phyloP scores from a whole-genome alignment of 2,329 filamentous ascomycete genomes.

The Bipolaris sorokiniana region DNA sequence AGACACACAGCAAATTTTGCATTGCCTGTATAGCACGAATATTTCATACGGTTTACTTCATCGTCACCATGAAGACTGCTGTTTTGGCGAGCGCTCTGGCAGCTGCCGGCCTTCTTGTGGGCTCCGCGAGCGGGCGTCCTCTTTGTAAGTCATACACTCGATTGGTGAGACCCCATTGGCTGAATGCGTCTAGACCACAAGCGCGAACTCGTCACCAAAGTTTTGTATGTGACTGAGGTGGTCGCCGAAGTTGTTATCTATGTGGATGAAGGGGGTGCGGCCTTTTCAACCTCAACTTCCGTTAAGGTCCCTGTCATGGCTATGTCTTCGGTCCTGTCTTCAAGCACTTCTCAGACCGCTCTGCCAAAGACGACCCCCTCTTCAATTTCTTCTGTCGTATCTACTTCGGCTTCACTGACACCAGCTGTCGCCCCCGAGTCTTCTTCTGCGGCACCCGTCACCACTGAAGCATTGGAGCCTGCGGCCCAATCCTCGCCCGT shows the following conservation, averaged over 20 bases:
- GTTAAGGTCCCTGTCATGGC: constrained; percentile 12
- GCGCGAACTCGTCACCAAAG: constrained; percentile 42
- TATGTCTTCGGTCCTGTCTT: neutral
- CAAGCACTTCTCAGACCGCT: neutral
- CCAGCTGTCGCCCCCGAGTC: constrained; percentile 1
- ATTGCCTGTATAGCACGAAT: constrained; percentile 26
- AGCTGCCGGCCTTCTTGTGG: constrained; percentile 46
- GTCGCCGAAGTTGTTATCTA: constrained; percentile 41
- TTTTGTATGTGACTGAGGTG: constrained; percentile 39
- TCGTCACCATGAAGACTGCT: constrained; percentile 54
- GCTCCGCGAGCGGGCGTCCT: constrained; percentile 54
- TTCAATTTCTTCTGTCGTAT: constrained; percentile 8
- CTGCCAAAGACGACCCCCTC: neutral
- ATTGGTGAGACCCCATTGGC: neutral
- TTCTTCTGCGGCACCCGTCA: constrained; percentile 1
- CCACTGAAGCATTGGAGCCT: constrained; percentile 8
- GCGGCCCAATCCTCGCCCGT: constrained; percentile 2
- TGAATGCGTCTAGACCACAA: constrained; percentile 34
- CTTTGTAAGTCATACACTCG: constrained; percentile 32
- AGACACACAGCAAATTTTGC: constrained; percentile 23
- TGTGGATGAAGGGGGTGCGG: constrained; percentile 39
- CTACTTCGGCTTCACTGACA: constrained; percentile 4
- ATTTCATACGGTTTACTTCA: constrained; percentile 43
- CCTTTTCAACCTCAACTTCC: constrained; percentile 36
- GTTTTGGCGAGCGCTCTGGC: constrained; percentile 46